Conservation (phyloP, 371 early-diverging fungal genomes). For the Lichtheimia corymbifera region DNA sequence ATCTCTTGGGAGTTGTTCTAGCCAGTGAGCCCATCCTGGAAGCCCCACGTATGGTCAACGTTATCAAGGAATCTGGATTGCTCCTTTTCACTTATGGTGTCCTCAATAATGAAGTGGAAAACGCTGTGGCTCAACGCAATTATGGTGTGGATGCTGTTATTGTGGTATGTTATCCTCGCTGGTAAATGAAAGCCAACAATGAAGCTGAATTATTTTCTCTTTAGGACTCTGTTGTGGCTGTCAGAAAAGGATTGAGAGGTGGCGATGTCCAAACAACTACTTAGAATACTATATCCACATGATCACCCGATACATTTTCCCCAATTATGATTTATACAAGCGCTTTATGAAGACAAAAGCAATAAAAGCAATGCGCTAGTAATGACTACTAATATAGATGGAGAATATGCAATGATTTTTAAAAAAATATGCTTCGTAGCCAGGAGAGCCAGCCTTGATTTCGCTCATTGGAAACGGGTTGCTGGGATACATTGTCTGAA, state of each 20-base stretch:
- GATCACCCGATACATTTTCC: too few relatives aligned
- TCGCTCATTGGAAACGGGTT: too few relatives aligned
- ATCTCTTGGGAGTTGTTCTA: conserved; percentile 83
- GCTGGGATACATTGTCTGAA: too few relatives aligned
- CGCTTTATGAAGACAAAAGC: too few relatives aligned
- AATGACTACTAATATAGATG: too few relatives aligned
- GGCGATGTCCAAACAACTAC: background rate
- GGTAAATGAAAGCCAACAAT: background rate
- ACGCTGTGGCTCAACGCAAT: conserved; percentile 70
- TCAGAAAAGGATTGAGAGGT: conserved; percentile 57
- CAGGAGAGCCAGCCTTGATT: too few relatives aligned
- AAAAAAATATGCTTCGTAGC: too few relatives aligned
- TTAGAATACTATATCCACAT: too few relatives aligned
- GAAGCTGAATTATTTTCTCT: background rate
- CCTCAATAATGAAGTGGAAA: conserved; percentile 75
- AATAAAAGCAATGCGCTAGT: too few relatives aligned
- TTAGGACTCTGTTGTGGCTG: conserved; percentile 60
- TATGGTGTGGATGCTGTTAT: conserved; percentile 84
- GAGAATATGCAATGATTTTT: too few relatives aligned
- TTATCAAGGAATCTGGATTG: conserved; percentile 73
- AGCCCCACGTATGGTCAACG: conserved; percentile 73
- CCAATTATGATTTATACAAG: too few relatives aligned
- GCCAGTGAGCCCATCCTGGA: conserved; percentile 75
- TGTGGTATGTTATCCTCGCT: conserved; percentile 43
- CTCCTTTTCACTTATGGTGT: conserved; percentile 88